Base-by-base conservation (phyloP, 768 basidiomycete species). In the Crassisporium funariophilum region DNA sequence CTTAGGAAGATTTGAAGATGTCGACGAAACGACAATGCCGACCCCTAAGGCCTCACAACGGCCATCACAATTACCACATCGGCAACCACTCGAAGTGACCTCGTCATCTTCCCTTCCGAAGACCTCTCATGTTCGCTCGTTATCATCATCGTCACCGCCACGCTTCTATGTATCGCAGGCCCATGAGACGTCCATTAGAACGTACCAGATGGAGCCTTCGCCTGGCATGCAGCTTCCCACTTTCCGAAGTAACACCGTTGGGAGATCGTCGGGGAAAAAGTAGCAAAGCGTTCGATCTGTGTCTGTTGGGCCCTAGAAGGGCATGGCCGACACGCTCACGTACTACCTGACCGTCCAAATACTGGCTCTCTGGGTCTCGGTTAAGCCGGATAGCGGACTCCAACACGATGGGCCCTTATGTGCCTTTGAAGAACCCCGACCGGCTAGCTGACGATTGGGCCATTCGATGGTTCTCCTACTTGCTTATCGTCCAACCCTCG, bases 201-300 rank as follows among this genome's bases (percentile, higher is more conserved):
- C 78, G 9, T 65, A 70, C 13, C 80, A 82, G 54, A 49, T 78
- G 57, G 78, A 81, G 59, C 79, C 80, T 10, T 80, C 78, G 1
- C 75, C 78, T 16, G 64, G 49, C 10, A 82, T 82, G 80, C 65
- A 74, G 50, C 56, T 82, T 23, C 79, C 80, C 3, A 43, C 45
- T 16, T 43, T 60, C 23, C 60, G 59, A 21, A 53, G 52, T 27
- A 54, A 34, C 34, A 64, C 55, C 15, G 46, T 60, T 36, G 55
- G 60, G 15, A 50, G 55, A 37, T 44, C 59, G 19, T n/a, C 47
- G 12, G 55, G 55, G 41, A 59, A 57, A 33, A 27, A 17, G 17
- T 27, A 7, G 39, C 19, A 8, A 17, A 34, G 20, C 46, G 38
- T 35, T n/a, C 27, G 27, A 20, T 19, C 35, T 16, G 10, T 20